A percentile compares a stretch with the other conserved stretches of the same genome.
Conservation (phyloP, 345 rosid species). For the Brassica juncea region DNA sequence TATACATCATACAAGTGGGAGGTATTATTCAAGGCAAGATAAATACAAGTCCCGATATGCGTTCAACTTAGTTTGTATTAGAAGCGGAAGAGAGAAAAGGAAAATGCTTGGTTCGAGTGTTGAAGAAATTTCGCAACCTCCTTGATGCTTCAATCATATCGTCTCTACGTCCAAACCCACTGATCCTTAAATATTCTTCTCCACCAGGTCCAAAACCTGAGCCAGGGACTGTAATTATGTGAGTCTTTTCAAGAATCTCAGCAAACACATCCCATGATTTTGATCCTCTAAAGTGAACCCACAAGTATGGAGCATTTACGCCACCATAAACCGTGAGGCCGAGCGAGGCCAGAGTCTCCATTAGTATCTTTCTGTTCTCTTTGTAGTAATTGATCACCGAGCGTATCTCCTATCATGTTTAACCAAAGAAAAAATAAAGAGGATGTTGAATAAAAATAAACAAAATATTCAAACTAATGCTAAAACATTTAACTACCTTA, state of each 20-base stretch:
- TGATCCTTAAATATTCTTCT: slow-evolving; percentile 67
- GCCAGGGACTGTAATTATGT: slow-evolving; percentile 72
- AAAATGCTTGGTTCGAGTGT: slow-evolving; percentile 29
- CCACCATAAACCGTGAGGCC: slow-evolving; percentile 69
- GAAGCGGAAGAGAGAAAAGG: slow-evolving; percentile 12
- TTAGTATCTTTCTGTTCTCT: slow-evolving; percentile 62
- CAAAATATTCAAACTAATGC: not conserved
- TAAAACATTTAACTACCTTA: slow-evolving; percentile 42
- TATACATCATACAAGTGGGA: slow-evolving; percentile 19
- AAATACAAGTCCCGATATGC: not conserved
- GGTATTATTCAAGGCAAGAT: not conserved
- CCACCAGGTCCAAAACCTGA: slow-evolving; percentile 83
- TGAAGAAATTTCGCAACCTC: slow-evolving; percentile 45
- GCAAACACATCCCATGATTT: slow-evolving; percentile 74
- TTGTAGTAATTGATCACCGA: slow-evolving; percentile 54
- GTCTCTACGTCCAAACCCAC: slow-evolving; percentile 64
- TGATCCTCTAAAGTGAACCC: slow-evolving; percentile 69
- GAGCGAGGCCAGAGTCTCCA: slow-evolving; percentile 50
- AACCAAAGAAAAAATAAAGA: not conserved
- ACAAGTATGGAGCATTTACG: slow-evolving; percentile 69
- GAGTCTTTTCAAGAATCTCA: slow-evolving; percentile 70
- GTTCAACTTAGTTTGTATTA: slow-evolving; percentile 12
- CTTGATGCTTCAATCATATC: slow-evolving; percentile 59
- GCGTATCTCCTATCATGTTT: slow-evolving; percentile 31
- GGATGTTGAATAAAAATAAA: not conserved